Evolutionary conservation across 164 flowering plant species (phyloP), one percentile per base, ranked within the genome.

Genomic region (Kingdonia uniflora): DNA sequence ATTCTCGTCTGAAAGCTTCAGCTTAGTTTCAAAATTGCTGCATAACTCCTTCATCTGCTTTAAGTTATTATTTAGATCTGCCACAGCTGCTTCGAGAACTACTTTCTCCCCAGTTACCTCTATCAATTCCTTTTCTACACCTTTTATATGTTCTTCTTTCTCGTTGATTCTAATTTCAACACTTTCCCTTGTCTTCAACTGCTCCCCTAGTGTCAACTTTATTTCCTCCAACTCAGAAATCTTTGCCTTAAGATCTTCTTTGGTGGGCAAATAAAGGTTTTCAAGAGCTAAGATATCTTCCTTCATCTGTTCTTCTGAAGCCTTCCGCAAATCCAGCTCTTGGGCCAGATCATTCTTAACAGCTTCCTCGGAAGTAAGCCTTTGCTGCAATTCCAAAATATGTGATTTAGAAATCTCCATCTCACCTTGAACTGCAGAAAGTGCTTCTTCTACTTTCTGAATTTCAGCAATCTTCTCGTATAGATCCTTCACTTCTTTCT

Each of bases 401-500:
- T 69, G 74, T 26, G 80, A 77, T 64, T 72, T 80, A 19, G 89
- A 77, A 53, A 63, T 54, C 48, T 62, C 74, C 51, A 85, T 53
- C 55, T 80, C 92, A 25, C 66, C 83, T 37, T 75, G 80, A 63
- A 69, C 71, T 17, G 73, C 55, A 52, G 82, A 67, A 24, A 87
- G 78, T 17, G 82, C 79, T 70, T 75, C 87, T 74, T 87, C 83
- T 26, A 75, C 64, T 55, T 73, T 69, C 65, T 87, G 65, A 61
- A 79, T 76, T 47, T 79, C 86, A 12, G 81, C 68, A 52, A 87
- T 67, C 71, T 80, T 85, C 21, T 75, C 80, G 58, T 79, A 58
- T 7, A 87, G 68, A 38, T 76, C 76, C 66, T 81, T 78, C 56
- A 87, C 38, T 62, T 91, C 96, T 47, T 65, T 76, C 45, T 85